Evolutionary conservation across 768 basidiomycete genomes (phyloP).

Genomic region (Phlebiopsis flavidoalba): DNA sequence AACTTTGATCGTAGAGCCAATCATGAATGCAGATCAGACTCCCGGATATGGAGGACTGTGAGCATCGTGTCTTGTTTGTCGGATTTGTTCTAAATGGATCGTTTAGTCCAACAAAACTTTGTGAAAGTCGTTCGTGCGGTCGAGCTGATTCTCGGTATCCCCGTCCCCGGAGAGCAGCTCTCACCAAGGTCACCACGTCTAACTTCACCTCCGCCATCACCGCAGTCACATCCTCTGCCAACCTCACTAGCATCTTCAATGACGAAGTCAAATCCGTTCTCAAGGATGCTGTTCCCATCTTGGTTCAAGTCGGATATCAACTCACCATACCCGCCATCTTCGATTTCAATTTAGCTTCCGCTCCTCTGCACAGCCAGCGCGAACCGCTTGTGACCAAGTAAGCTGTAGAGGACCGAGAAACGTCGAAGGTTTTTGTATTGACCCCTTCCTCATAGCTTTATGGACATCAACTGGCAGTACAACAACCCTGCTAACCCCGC

Average conservation of each 20-base stretch:
- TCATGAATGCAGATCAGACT: conserved; percentile 64
- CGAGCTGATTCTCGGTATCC: conserved; percentile 56
- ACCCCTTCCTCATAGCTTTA: conserved; percentile 45
- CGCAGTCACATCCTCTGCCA: conserved; percentile 6
- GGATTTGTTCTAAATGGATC: not conserved
- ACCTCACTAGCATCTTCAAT: conserved; percentile 18
- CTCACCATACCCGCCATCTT: conserved; percentile 20
- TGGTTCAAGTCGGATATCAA: conserved; percentile 23
- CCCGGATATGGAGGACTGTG: conserved; percentile 70
- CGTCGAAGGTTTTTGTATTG: not conserved
- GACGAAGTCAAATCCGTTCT: conserved; percentile 29
- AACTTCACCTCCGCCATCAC: conserved; percentile 34
- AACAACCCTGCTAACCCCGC: conserved; percentile 69
- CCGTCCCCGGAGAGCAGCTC: conserved; percentile 27
- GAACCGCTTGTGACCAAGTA: conserved; percentile 35
- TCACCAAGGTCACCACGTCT: conserved; percentile 18
- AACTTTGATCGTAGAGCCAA: conserved; percentile 41
- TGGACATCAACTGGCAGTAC: conserved; percentile 78
- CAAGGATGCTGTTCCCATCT: conserved; percentile 31
- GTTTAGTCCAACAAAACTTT: conserved; percentile 62
- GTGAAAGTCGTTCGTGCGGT: conserved; percentile 63
- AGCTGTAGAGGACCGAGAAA: not conserved
- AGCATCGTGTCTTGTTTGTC: conserved; percentile 13
- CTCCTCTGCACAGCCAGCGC: conserved; percentile 14
- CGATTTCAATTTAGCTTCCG: conserved; percentile 16